Base-by-base conservation (phyloP, 306 rosid species). In the Crataegus laevigata region DNA sequence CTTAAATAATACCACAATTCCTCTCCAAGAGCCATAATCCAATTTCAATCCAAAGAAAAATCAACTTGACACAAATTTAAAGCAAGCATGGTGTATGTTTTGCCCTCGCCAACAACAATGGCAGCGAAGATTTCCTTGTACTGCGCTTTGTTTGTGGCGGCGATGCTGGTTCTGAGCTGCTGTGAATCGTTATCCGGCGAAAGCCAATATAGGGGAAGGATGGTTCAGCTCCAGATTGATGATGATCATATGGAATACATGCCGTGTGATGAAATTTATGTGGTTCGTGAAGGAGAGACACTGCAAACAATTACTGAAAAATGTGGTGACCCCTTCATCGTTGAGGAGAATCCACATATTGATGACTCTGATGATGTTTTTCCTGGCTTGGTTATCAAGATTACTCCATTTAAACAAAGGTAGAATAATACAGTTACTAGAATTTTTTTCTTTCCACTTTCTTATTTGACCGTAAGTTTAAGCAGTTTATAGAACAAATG, bases 291-390 rank as follows among this genome's bases (percentile, higher is more conserved):
- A 68, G 97, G 93, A 73, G 93, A 92, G 72, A 90, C 97, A 1
- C 83, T 92, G 68, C 94, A 92, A 14, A 87, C 89, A 28, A 92
- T 92, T 0, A 87, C 89, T 73, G 97, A 92, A 73, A 87, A 86
- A 32, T 92, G 97, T 74, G 91, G 90, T 25, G 96, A 90, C 83
- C 92, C 96, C 7, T 90, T 69, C 57, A 90, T 92, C 71, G 88
- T 92, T 54, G 91, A 92, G 74, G 90, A 90, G 65, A 92, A 92
- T 82, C 97, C 96, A 17, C 96, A 90, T 66, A 90, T 92, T 21
- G 86, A 92, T 58, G 97, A 92, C 68, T 89, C 92, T 0, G 96
- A 90, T 69, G 94, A 90, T 77, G 91, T 92, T 69, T 92, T 87
- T 77, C 97, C 96, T 52, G 97, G 97, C 61, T 81, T 92, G 12